Conservation (phyloP, 495 filamentous ascomycete genomes). For the Terfezia claveryi region DNA sequence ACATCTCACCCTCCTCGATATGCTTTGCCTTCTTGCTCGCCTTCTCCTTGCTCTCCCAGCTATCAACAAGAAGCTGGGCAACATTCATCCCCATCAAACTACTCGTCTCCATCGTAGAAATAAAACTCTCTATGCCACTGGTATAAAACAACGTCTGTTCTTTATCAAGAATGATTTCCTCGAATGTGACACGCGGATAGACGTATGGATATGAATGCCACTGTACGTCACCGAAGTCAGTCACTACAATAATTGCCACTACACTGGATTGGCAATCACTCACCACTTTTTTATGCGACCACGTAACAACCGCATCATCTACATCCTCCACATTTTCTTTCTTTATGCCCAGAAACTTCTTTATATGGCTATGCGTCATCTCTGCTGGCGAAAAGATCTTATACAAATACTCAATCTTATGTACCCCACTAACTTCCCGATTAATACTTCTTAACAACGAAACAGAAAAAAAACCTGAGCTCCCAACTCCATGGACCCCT, state of each 20-base stretch:
- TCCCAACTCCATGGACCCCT: constrained; percentile 36
- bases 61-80: constrained; percentile 51
- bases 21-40: background rate
- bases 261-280: background rate
- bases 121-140: constrained; percentile 80
- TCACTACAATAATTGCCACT: background rate
- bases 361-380: background rate
- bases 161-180: constrained; percentile 45
- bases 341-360: constrained; percentile 23
- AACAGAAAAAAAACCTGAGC: constrained; percentile 67
- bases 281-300: constrained; percentile 1
- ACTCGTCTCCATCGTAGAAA: constrained; percentile 96
- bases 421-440: constrained; percentile 29
- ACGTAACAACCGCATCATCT: constrained; percentile 6
- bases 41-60: constrained; percentile 27
- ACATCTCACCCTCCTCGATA: no score
- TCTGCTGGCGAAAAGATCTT: constrained; percentile 69
- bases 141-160: constrained; percentile 56
- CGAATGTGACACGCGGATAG: constrained; percentile 66
- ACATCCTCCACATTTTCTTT: constrained; percentile 4
- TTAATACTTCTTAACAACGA: constrained; percentile 45
- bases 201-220: constrained; percentile 78
- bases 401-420: constrained; percentile 54
- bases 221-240: background rate
- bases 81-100: constrained; percentile 91